Conservation (phyloP, 2,329 filamentous ascomycete genomes). For the Diaporthe caulivora region DNA sequence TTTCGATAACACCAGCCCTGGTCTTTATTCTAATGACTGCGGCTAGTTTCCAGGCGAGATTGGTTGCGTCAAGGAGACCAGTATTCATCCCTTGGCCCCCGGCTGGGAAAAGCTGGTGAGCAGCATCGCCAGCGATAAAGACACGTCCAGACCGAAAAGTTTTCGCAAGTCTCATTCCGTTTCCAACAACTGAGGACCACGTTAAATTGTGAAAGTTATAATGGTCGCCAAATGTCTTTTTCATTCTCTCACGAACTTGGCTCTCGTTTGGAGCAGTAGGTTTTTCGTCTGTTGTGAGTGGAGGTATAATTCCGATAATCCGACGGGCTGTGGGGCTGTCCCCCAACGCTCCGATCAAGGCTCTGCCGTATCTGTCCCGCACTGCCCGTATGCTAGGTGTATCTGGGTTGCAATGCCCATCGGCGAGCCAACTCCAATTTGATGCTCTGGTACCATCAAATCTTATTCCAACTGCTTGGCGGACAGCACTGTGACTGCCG, state of each 20-base stretch:
- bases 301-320: background rate
- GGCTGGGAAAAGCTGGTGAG: constrained; percentile 67
- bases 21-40: background rate
- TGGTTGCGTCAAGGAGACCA: constrained; percentile 65
- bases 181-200: constrained; percentile 28
- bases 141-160: constrained; percentile 60
- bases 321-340: constrained; percentile 19
- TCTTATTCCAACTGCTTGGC: constrained; percentile 51
- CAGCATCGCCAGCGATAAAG: constrained; percentile 69
- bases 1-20: constrained; percentile 4
- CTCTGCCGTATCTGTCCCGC: background rate
- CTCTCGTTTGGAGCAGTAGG: constrained; percentile 10
- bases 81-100: constrained; percentile 72
- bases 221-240: background rate
- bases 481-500: constrained; percentile 54
- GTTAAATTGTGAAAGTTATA: constrained; percentile 14
- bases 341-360: constrained; percentile 4
- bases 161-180: constrained; percentile 49
- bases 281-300: background rate
- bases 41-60: constrained; percentile 66
- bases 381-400: constrained; percentile 26
- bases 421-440: constrained; percentile 51
- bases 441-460: constrained; percentile 53
- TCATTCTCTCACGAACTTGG: background rate
- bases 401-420: constrained; percentile 50